Conservation (phyloP, 169 alveolate species). For the Plasmodium gaboni region DNA sequence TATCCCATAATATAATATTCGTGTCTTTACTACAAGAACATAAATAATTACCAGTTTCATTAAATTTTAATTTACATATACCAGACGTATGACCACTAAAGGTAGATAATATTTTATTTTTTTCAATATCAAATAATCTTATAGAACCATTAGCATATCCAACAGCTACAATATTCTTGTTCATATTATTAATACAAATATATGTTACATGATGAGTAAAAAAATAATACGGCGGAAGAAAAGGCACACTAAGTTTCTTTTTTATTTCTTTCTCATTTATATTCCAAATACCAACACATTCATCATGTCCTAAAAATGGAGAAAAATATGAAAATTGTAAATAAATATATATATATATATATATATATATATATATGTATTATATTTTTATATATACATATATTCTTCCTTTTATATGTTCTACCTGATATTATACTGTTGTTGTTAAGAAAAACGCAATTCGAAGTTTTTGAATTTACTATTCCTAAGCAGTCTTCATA, state of each 20-base stretch:
- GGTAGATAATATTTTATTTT: slow-evolving; percentile 73
- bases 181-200: slow-evolving; percentile 77
- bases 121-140: slow-evolving; percentile 82
- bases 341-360: not conserved
- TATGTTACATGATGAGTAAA: slow-evolving; percentile 79
- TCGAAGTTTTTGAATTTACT: slow-evolving; percentile 82
- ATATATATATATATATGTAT: too few relatives aligned
- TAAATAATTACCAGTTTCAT: slow-evolving; percentile 78
- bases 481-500: slow-evolving; percentile 87
- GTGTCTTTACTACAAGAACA: slow-evolving; percentile 91
- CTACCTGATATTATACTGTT: slow-evolving; percentile 74
- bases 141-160: slow-evolving; percentile 89
- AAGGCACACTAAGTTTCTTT: slow-evolving; percentile 76
- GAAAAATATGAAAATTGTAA: not conserved
- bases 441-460: slow-evolving; percentile 71
- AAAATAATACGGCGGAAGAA: slow-evolving; percentile 79
- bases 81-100: slow-evolving; percentile 86
- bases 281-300: slow-evolving; percentile 71
- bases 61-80: slow-evolving; percentile 78
- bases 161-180: slow-evolving; percentile 83
- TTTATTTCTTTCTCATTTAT: slow-evolving; percentile 65
- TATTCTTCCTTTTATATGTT: slow-evolving; percentile 24
- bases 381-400: not conserved
- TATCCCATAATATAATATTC: slow-evolving; percentile 90
- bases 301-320: slow-evolving; percentile 66